Conservation (phyloP, 2,329 filamentous ascomycete species). For the Amauroascus niger region DNA sequence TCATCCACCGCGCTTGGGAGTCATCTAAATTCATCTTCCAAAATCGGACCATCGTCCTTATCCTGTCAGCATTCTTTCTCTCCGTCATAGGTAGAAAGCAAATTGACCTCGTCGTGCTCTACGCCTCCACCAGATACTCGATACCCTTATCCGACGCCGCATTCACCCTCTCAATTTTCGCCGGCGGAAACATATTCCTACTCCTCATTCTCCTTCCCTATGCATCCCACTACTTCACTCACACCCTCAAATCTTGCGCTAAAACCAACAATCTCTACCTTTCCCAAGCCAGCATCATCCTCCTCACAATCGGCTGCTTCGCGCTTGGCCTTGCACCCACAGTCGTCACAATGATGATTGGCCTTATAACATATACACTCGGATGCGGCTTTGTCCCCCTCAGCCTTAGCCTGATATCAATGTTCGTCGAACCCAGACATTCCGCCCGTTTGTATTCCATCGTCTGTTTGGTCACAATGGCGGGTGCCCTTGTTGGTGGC, state of each 20-base stretch:
- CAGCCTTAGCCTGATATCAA: constrained; percentile 41
- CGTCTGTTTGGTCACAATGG: constrained; percentile 40
- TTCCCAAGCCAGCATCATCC: constrained; percentile 37
- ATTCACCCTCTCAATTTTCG: constrained; percentile 39
- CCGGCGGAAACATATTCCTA: constrained; percentile 40
- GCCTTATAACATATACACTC: constrained; percentile 40
- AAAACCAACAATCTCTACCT: constrained; percentile 40
- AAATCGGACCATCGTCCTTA: constrained; percentile 34
- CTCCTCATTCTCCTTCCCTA: constrained; percentile 40
- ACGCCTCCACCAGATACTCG: constrained; percentile 43
- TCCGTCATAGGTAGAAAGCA: constrained; percentile 42
- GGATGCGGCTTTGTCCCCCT: constrained; percentile 42
- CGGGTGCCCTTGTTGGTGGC: constrained; percentile 41
- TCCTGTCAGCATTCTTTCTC: constrained; percentile 40
- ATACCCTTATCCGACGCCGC: constrained; percentile 41
- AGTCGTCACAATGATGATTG: constrained; percentile 36
- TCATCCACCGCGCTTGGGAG: constrained; percentile 9
- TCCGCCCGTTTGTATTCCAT: constrained; percentile 43
- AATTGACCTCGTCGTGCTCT: constrained; percentile 41
- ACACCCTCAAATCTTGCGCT: constrained; percentile 22
- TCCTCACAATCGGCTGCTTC: constrained; percentile 38
- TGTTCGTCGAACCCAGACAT: constrained; percentile 40
- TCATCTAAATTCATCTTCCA: constrained; percentile 25
- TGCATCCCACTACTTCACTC: constrained; percentile 31
- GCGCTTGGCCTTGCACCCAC: constrained; percentile 40